Evolutionary conservation across 306 rosid genomes (phyloP).

Genomic region (Prunus kanzakura): DNA sequence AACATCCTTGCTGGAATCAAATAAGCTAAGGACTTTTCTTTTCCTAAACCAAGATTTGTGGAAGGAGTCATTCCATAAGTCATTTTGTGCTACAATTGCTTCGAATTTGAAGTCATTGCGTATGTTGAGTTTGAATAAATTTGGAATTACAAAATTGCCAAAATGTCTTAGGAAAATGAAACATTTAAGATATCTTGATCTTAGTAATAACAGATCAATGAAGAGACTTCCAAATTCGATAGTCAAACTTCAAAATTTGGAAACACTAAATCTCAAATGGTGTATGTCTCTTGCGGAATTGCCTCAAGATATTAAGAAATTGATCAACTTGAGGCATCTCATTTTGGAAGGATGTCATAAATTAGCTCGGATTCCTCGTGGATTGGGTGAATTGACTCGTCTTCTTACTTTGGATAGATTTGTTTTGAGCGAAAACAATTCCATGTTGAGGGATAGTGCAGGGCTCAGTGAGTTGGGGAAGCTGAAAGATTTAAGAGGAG

Average conservation of each 20-base stretch:
- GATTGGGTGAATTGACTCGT: neutral
- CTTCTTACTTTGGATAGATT: slow-evolving; percentile 1
- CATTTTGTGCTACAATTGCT: neutral
- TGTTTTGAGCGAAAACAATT: neutral
- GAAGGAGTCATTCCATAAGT: neutral
- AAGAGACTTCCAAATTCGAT: slow-evolving; percentile 7
- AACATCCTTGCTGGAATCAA: neutral
- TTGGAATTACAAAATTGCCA: neutral
- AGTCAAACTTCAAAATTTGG: slow-evolving; percentile 4
- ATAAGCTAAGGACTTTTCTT: slow-evolving; percentile 20
- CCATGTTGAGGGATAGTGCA: neutral
- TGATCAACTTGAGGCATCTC: slow-evolving; percentile 19
- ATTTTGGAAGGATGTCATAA: accelerated
- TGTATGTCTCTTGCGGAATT: neutral
- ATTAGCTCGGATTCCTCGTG: neutral
- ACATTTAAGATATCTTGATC: slow-evolving; percentile 20
- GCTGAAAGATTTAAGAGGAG: neutral
- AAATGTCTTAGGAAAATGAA: neutral
- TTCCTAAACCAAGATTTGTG: neutral
- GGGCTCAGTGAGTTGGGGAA: slow-evolving; percentile 6
- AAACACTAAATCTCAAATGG: slow-evolving; percentile 2
- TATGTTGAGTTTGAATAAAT: neutral
- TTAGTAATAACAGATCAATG: neutral
- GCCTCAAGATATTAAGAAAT: neutral
- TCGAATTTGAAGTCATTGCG: slow-evolving; percentile 11